Base-by-base conservation (phyloP, 192 early-diverging fungal species). In the Coemansia biformis region DNA sequence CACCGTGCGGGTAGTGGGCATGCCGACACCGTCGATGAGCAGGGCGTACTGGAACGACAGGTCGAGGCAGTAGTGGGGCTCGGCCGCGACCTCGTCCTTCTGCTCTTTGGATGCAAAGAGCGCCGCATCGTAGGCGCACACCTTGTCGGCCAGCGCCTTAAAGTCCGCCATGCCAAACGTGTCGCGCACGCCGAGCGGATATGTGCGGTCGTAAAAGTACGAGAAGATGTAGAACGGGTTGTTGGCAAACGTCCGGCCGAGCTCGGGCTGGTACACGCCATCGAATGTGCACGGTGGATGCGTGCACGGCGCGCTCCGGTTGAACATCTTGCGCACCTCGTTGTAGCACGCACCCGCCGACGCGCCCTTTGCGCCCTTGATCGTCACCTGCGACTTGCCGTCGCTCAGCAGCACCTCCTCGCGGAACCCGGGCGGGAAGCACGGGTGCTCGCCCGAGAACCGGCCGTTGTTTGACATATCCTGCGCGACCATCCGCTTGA, bases 171-270 rank as follows among this genome's bases (percentile, higher is more conserved):
- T 72, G 21, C 78, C 78, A 63, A 95, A 92, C 30, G 85, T 82
- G 30, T 78, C 66, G 21, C 79, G 78, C 38, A 84, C 76, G 23
- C 83, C 84, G 12, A 88, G 75, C 5, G 87, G 87, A 28, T 82
- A 66, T 0, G 85, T 81, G 33, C 86, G 79, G 59, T 98, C 96
- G 76, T 89, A 98, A 59, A 98, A 95, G 80, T 85, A 98, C 17
- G 90, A 92, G 71, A 98, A 96, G 10, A 90, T 86, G 65, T 93
- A 95, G 21, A 98, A 81, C 31, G 92, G 91, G 23, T 83, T 76
- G 1, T 63, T 49, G 14, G 68, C 63, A 66, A 93, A 93, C 2
- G 81, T 79, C 38, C 77, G 57, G 12, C 56, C 46, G 6, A 97
- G 66, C 7, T 78, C 75, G 7, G 96, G 96, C 61, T 92, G 90